Conservation (phyloP, 352 stramenopile species). For the Phytophthora sp. region DNA sequence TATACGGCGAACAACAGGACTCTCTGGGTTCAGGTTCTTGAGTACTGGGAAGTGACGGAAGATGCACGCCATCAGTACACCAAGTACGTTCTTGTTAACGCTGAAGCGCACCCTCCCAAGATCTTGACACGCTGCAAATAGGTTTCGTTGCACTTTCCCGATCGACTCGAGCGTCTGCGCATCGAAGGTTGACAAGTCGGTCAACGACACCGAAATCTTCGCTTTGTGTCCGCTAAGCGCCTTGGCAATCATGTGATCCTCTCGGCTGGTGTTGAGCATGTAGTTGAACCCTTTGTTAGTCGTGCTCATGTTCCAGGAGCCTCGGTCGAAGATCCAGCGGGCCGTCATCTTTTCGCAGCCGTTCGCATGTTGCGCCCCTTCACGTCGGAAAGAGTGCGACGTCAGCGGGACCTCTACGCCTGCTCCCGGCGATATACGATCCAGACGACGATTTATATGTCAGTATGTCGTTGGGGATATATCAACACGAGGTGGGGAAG, state of each 20-base stretch:
- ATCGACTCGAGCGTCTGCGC: neutral
- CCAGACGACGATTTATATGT: constrained; percentile 32
- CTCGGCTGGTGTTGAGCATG: constrained; percentile 24
- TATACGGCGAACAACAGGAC: constrained; percentile 1
- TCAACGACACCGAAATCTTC: neutral
- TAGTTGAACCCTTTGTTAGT: constrained; percentile 31
- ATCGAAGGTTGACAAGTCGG: neutral
- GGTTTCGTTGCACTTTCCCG: neutral
- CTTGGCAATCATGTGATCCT: constrained; percentile 22
- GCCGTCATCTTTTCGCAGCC: constrained; percentile 3
- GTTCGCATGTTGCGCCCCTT: constrained; percentile 14
- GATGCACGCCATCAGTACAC: constrained; percentile 9
- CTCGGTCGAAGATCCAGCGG: constrained; percentile 21
- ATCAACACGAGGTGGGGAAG: neutral
- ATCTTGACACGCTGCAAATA: constrained; percentile 4
- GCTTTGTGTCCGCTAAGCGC: constrained; percentile 25
- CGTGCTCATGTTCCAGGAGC: constrained; percentile 24
- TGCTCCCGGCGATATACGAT: neutral
- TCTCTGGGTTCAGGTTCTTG: constrained; percentile 5
- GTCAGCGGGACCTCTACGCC: constrained; percentile 15
- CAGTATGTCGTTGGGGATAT: neutral
- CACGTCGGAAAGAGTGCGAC: constrained; percentile 35
- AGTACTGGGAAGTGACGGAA: constrained; percentile 18
- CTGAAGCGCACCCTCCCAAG: constrained; percentile 7
- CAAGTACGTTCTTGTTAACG: constrained; percentile 6